phyloP scores from a whole-genome alignment of 139 green algal species.

The Haematococcus sp. region DNA sequence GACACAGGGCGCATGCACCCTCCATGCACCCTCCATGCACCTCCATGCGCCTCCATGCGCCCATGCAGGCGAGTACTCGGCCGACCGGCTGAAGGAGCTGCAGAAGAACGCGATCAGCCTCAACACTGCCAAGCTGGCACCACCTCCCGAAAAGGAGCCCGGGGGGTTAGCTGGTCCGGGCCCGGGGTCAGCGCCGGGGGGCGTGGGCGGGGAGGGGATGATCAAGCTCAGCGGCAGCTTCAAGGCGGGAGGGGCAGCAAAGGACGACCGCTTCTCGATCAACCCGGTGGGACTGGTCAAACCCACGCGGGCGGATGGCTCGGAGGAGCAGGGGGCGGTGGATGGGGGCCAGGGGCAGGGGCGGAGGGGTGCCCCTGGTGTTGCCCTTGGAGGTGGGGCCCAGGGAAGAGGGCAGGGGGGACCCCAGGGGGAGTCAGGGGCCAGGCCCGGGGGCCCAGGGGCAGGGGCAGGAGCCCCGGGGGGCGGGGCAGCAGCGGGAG shows the following conservation, averaged over 20 bases:
- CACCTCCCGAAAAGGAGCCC: not conserved
- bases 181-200: not conserved
- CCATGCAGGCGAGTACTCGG: constrained; percentile 63
- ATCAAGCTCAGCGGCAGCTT: constrained; percentile 77
- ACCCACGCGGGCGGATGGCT: no score
- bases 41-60: not conserved
- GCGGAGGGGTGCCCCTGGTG: no score
- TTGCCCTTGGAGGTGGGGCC: no score
- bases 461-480: not conserved
- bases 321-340: no score
- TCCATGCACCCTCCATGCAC: not conserved
- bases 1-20: no score
- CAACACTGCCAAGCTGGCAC: constrained; percentile 20
- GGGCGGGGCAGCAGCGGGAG: not conserved
- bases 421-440: no score
- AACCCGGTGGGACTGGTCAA: constrained; percentile 40
- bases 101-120: constrained; percentile 44
- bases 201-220: constrained; percentile 3
- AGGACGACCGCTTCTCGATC: constrained; percentile 51
- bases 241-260: constrained; percentile 46
- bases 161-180: not conserved
- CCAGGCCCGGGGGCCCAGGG: constrained; percentile 7
- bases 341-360: no score
- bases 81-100: constrained; percentile 57
- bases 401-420: no score